These are phyloP conservation scores for Globisporangium alternatum DNA, from an alignment of 352 stramenopile genomes.

Conservation along the genomic window DNA sequence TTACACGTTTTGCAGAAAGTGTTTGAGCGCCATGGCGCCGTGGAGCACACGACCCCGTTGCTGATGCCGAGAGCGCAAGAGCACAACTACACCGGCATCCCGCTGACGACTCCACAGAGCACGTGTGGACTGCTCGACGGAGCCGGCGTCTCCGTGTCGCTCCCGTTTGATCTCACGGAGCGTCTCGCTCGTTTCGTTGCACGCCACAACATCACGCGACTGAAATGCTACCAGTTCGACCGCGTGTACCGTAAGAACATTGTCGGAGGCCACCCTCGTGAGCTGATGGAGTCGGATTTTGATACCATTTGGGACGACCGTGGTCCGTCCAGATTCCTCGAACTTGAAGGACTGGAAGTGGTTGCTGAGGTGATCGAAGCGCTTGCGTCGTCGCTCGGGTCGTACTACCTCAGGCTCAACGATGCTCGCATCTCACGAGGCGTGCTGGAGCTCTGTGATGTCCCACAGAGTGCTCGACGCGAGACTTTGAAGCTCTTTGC, in stretches of 20 bases:
- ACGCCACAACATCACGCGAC: conserved; percentile 70
- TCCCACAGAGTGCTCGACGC: conserved; percentile 46
- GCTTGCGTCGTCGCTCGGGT: conserved; percentile 54
- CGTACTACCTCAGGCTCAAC: conserved; percentile 80
- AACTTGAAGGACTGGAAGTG: conserved; percentile 76
- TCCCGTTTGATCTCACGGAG: conserved; percentile 85
- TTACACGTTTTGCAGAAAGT: conserved; percentile 47
- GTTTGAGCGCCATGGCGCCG: conserved; percentile 77
- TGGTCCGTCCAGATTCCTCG: conserved; percentile 58
- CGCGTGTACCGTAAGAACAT: conserved; percentile 79
- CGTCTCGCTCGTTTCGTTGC: conserved; percentile 77
- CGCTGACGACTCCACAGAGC: conserved; percentile 49
- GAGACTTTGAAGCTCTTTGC: conserved; percentile 78
- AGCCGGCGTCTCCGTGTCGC: conserved; percentile 72
- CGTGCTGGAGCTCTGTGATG: conserved; percentile 67
- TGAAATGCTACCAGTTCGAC: conserved; percentile 87
- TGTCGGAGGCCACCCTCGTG: conserved; percentile 69
- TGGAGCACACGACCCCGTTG: conserved; percentile 75
- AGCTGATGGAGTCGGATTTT: conserved; percentile 82
- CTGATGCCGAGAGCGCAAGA: conserved; percentile 70
- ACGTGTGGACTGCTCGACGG: conserved; percentile 68
- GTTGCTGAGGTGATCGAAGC: conserved; percentile 71
- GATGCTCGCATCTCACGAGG: conserved; percentile 66
- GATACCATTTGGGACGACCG: conserved; percentile 85
- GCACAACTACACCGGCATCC: conserved; percentile 67